Evolutionary conservation across 176 grass and related monocot genomes (phyloP).

Genomic region (Rhipidocladum racemiflorum): DNA sequence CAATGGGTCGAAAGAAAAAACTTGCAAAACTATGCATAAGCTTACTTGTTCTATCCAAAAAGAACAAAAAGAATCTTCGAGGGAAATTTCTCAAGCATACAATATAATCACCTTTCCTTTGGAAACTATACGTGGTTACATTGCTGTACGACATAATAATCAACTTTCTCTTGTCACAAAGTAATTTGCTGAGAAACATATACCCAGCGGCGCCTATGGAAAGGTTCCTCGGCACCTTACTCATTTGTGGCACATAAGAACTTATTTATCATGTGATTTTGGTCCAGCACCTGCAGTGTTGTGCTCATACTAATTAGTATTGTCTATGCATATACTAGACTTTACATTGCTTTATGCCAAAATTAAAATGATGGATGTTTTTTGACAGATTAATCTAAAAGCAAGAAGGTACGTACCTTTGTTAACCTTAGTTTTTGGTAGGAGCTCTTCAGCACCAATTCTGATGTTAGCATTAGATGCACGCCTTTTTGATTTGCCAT

Average conservation of each 20-base stretch:
- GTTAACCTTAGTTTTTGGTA: conserved; percentile 23
- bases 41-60: neutral
- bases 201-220: neutral
- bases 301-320: conserved; percentile 20
- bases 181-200: conserved; percentile 9
- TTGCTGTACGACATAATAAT: conserved; percentile 31
- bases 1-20: neutral
- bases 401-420: conserved; percentile 36
- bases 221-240: conserved; percentile 5
- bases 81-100: conserved; percentile 10
- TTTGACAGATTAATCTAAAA: neutral
- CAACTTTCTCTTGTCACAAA: conserved; percentile 17
- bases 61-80: neutral
- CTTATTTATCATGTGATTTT: neutral
- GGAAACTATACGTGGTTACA: conserved; percentile 8
- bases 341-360: neutral
- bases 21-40: conserved; percentile 5
- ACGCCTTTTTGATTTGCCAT: conserved; percentile 43
- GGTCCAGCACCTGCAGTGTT: conserved; percentile 27
- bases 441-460: conserved; percentile 67
- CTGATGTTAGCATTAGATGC: conserved; percentile 50
- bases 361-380: neutral
- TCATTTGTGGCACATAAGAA: neutral
- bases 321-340: neutral
- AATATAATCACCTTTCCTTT: conserved; percentile 28